phyloP scores from a whole-genome alignment of 2,329 filamentous ascomycete species.

The Dactylellina leptospora region DNA sequence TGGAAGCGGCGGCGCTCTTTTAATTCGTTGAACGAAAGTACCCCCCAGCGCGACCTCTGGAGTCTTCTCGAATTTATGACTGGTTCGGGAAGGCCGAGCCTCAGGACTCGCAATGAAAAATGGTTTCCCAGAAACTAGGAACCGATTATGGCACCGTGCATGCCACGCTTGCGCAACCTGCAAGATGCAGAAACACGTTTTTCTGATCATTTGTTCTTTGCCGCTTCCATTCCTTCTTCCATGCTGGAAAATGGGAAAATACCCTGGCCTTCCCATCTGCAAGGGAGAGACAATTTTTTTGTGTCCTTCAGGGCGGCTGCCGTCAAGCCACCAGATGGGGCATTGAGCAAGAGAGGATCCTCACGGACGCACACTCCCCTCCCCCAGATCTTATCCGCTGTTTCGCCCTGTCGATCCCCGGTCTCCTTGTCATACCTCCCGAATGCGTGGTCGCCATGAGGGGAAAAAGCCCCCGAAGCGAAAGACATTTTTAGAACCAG shows the following conservation, averaged over 20 bases:
- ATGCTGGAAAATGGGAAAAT: slow-evolving; percentile 24
- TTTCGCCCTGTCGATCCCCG: slow-evolving; percentile 49
- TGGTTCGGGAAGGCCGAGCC: slow-evolving; percentile 52
- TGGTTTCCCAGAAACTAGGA: slow-evolving; percentile 48
- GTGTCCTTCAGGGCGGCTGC: slow-evolving; percentile 7
- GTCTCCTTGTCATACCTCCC: slow-evolving; percentile 38
- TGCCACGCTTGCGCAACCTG: slow-evolving; percentile 49
- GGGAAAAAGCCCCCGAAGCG: slow-evolving; percentile 28
- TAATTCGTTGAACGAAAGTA: background rate
- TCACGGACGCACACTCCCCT: background rate
- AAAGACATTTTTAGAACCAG: slow-evolving; percentile 46
- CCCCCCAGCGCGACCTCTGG: background rate
- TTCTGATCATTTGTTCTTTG: slow-evolving; percentile 29
- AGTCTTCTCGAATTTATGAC: slow-evolving; percentile 47
- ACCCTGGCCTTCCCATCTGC: slow-evolving; percentile 25
- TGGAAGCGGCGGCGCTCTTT: background rate
- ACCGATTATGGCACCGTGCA: slow-evolving; percentile 52
- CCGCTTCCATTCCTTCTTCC: slow-evolving; percentile 36
- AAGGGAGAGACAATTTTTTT: slow-evolving; percentile 50
- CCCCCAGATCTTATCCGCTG: slow-evolving; percentile 16
- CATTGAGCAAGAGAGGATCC: slow-evolving; percentile 12
- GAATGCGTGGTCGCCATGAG: slow-evolving; percentile 23
- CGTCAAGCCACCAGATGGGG: slow-evolving; percentile 39
- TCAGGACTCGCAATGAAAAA: slow-evolving; percentile 10
- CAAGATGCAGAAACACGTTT: slow-evolving; percentile 45